Conservation (phyloP, 1,139 yeast genomes). For the Magnusiomyces fungicola region DNA sequence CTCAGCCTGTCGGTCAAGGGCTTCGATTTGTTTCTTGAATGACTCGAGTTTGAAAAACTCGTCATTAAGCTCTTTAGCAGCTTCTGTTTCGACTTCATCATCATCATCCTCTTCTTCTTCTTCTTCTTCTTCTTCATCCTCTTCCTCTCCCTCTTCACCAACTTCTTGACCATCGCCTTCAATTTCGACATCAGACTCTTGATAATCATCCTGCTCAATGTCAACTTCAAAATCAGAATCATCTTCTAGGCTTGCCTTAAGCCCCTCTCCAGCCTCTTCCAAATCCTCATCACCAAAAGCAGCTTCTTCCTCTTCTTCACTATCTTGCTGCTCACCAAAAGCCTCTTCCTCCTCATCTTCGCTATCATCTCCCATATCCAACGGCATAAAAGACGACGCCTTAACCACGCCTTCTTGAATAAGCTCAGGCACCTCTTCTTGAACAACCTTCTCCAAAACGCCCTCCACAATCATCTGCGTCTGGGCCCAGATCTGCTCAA, state of each 20-base stretch:
- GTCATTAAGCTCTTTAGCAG: slow-evolving; percentile 67
- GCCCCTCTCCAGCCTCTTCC: slow-evolving; percentile 12
- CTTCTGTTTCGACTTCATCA: slow-evolving; percentile 31
- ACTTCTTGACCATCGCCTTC: slow-evolving; percentile 21
- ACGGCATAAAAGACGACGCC: slow-evolving; percentile 18
- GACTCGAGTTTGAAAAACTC: slow-evolving; percentile 80
- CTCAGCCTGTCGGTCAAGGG: slow-evolving; percentile 48
- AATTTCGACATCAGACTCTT: slow-evolving; percentile 17
- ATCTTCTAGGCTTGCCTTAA: neutral
- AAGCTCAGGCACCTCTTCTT: slow-evolving; percentile 22
- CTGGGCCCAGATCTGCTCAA: slow-evolving; percentile 92
- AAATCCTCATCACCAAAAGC: slow-evolving; percentile 17
- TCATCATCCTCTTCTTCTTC: slow-evolving; percentile 18
- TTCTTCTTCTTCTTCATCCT: slow-evolving; percentile 22
- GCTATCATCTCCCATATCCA: slow-evolving; percentile 19
- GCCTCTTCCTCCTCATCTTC: slow-evolving; percentile 21
- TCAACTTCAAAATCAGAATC: slow-evolving; percentile 16
- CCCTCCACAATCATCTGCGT: slow-evolving; percentile 75
- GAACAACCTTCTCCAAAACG: slow-evolving; percentile 50
- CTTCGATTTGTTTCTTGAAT: slow-evolving; percentile 73
- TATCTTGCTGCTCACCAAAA: slow-evolving; percentile 15
- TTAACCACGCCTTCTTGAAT: slow-evolving; percentile 14
- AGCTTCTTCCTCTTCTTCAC: slow-evolving; percentile 11
- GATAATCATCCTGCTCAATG: slow-evolving; percentile 21
- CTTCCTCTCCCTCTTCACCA: slow-evolving; percentile 27